Evolutionary conservation across 768 basidiomycete species (phyloP).

Genomic region (Termitomyces sp.): DNA sequence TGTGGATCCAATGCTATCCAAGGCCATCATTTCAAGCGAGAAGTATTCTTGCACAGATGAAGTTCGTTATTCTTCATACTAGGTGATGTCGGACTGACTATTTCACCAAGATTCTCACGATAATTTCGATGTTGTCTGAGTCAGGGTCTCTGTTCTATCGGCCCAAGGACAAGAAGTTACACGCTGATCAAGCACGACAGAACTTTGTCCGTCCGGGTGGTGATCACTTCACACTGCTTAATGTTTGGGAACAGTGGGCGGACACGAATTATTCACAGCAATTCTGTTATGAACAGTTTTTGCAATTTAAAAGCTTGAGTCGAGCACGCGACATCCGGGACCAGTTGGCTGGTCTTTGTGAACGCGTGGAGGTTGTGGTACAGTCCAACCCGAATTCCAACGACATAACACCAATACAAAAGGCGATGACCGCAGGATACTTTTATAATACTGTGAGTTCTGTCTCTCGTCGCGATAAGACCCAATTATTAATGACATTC

Average conservation of each 20-base stretch:
- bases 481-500: neutral
- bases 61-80: slow-evolving; percentile 39
- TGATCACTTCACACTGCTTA: slow-evolving; percentile 95
- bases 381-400: slow-evolving; percentile 86
- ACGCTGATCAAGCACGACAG: slow-evolving; percentile 96
- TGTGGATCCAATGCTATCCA: slow-evolving; percentile 96
- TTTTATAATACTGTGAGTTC: slow-evolving; percentile 86
- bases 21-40: slow-evolving; percentile 95
- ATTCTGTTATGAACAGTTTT: slow-evolving; percentile 93
- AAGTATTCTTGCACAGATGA: slow-evolving; percentile 94
- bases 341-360: slow-evolving; percentile 92
- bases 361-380: slow-evolving; percentile 93
- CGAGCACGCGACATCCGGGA: slow-evolving; percentile 95
- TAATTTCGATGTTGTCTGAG: slow-evolving; percentile 96
- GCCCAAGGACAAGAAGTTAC: slow-evolving; percentile 96
- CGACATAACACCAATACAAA: slow-evolving; percentile 91
- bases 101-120: slow-evolving; percentile 74
- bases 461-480: neutral
- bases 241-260: slow-evolving; percentile 99
- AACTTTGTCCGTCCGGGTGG: slow-evolving; percentile 96
- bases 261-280: slow-evolving; percentile 97
- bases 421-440: slow-evolving; percentile 92
- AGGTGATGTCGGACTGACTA: neutral
- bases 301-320: slow-evolving; percentile 92
- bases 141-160: slow-evolving; percentile 94